phyloP scores from a whole-genome alignment of 129 eudicot species.

The Escallonia herrerae region DNA sequence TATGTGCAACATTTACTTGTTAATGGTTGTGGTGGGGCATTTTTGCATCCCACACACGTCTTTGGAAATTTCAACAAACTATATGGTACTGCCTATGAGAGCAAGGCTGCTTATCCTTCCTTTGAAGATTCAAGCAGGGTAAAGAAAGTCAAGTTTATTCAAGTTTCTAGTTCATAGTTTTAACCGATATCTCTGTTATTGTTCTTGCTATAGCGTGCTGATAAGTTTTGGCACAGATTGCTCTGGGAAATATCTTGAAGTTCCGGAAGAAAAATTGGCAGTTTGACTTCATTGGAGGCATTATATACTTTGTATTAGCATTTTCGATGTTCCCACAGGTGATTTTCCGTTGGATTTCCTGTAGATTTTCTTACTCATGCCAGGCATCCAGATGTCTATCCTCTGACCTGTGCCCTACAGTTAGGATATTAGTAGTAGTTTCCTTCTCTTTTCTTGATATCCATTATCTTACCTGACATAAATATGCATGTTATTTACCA shows the following conservation, averaged over 20 bases:
- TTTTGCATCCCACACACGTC: conserved; percentile 97
- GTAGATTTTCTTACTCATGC: neutral
- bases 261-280: conserved; percentile 99
- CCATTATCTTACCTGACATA: neutral
- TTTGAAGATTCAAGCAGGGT: conserved; percentile 97
- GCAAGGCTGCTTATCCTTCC: conserved; percentile 88
- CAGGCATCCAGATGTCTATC: neutral
- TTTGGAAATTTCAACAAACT: conserved; percentile 61
- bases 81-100: conserved; percentile 60
- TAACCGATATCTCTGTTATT: neutral
- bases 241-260: conserved; percentile 90
- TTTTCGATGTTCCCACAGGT: conserved; percentile 99
- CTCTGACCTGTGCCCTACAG: neutral
- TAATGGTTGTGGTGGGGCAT: conserved; percentile 97
- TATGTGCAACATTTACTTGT: conserved; percentile 88
- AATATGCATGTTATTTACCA: neutral
- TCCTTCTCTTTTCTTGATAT: neutral
- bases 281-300: conserved; percentile 93
- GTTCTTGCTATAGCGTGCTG: conserved; percentile 3
- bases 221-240: conserved; percentile 53
- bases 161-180: neutral
- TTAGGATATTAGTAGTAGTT: neutral
- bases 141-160: neutral
- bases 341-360: conserved; percentile 5
- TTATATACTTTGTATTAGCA: conserved; percentile 79